Percentiles rank a stretch among this genome's conserved stretches.
phyloP scores from a whole-genome alignment of 257 asterid genomes.

The Henckelia pumila region DNA sequence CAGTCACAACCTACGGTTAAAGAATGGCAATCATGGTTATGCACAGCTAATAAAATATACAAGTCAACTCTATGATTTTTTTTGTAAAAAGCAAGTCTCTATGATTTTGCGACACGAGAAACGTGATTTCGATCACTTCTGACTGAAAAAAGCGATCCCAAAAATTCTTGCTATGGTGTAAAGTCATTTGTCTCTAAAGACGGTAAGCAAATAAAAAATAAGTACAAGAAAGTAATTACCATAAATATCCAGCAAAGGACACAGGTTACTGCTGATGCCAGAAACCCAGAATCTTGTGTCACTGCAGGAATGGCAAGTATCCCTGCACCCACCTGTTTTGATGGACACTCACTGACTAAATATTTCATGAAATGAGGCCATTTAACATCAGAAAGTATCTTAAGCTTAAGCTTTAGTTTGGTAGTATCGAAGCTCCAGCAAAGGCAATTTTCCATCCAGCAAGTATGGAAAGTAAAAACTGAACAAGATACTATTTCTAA shows the following conservation, averaged over 20 bases:
- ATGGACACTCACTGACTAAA: neutral
- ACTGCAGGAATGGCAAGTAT: conserved; percentile 96
- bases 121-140: neutral
- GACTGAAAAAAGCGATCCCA: conserved; percentile 4
- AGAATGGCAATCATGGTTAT: conserved; percentile 13
- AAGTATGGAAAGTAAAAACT: neutral
- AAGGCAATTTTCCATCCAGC: neutral
- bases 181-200: conserved; percentile 7
- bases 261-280: conserved; percentile 74
- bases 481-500: neutral
- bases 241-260: conserved; percentile 79
- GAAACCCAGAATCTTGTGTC: conserved; percentile 89
- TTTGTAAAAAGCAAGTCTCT: too few relatives aligned
- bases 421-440: neutral
- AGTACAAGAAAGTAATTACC: conserved; percentile 42
- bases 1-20: conserved; percentile 64
- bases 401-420: neutral
- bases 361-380: conserved; percentile 9
- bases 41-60: conserved; percentile 6
- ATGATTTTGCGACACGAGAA: neutral
- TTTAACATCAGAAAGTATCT: conserved; percentile 4
- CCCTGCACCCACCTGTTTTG: conserved; percentile 78
- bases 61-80: too few relatives aligned
- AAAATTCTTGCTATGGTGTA: neutral
- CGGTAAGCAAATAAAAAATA: neutral